These are phyloP conservation scores for Pseudopithomyces maydicus DNA, from an alignment of 2,329 filamentous ascomycete species.

Conservation along the genomic window DNA sequence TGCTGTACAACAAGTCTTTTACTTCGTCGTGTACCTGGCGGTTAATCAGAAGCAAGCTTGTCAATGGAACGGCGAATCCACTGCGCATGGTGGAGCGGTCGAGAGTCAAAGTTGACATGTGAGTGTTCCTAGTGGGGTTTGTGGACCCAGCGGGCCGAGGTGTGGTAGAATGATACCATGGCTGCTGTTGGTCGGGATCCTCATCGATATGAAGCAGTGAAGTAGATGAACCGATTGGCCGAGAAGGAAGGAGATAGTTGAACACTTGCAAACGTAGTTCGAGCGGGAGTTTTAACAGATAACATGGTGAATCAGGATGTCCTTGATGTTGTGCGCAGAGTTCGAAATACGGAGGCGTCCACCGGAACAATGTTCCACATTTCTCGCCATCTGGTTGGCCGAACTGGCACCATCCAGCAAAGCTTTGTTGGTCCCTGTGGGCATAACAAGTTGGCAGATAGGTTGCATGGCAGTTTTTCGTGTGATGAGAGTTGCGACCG, in stretches of 20 bases:
- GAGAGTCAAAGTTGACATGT: neutral
- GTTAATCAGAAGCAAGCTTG: constrained; percentile 31
- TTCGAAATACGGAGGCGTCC: constrained; percentile 36
- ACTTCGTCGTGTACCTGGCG: constrained; percentile 34
- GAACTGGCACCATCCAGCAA: constrained; percentile 34
- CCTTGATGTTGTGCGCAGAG: constrained; percentile 33
- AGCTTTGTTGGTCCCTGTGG: constrained; percentile 33
- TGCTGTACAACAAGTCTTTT: constrained; percentile 35
- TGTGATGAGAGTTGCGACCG: constrained; percentile 25
- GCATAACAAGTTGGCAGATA: constrained; percentile 35
- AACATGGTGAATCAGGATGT: constrained; percentile 34
- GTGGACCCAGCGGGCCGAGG: neutral
- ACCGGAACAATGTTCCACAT: constrained; percentile 33
- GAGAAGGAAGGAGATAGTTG: constrained; percentile 34
- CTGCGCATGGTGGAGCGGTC: constrained; percentile 4
- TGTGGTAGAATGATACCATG: neutral
- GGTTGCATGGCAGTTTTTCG: constrained; percentile 15
- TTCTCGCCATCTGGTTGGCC: constrained; percentile 19
- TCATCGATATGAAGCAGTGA: constrained; percentile 15
- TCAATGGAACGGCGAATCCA: constrained; percentile 24
- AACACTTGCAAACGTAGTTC: constrained; percentile 39
- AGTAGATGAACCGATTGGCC: constrained; percentile 31
- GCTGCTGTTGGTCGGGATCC: neutral
- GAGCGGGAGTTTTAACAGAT: constrained; percentile 37
- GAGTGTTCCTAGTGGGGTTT: neutral